Conservation (phyloP, 1,139 yeast genomes). For the Arxiozyma slooffiae region DNA sequence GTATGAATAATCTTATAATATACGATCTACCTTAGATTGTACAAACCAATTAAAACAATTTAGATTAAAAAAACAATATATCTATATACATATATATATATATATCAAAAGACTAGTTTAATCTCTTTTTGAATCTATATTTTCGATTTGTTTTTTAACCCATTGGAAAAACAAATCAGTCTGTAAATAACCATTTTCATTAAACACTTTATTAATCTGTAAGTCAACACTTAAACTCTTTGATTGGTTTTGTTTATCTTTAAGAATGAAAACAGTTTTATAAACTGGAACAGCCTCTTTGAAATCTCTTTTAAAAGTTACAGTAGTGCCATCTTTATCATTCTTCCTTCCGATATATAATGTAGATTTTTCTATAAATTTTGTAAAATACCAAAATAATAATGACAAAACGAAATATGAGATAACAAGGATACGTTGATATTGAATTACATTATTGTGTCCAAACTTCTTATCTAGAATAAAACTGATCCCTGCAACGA, state of each 20-base stretch:
- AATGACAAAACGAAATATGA: constrained; percentile 44
- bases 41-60: constrained; percentile 7
- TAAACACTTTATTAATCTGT: constrained; percentile 24
- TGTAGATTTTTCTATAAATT: constrained; percentile 44
- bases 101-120: constrained; percentile 1
- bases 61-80: neutral
- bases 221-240: constrained; percentile 13
- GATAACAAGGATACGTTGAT: constrained; percentile 39
- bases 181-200: constrained; percentile 26
- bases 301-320: constrained; percentile 16
- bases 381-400: constrained; percentile 40
- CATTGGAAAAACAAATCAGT: constrained; percentile 20
- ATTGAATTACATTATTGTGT: constrained; percentile 34
- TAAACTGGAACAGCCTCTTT: constrained; percentile 18
- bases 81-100: neutral
- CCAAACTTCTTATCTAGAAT: constrained; percentile 55
- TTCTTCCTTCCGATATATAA: constrained; percentile 53
- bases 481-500: constrained; percentile 56
- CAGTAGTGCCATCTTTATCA: constrained; percentile 8
- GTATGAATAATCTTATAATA: constrained; percentile 37
- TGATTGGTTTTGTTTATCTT: constrained; percentile 7
- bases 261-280: constrained; percentile 12
- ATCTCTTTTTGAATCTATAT: constrained; percentile 15
- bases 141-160: constrained; percentile 21
- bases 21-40: constrained; percentile 34